Evolutionary conservation across 805 yeast genomes (phyloP), one percentile per base, ranked within the genome.

Genomic region (Yamadazyma sp.): DNA sequence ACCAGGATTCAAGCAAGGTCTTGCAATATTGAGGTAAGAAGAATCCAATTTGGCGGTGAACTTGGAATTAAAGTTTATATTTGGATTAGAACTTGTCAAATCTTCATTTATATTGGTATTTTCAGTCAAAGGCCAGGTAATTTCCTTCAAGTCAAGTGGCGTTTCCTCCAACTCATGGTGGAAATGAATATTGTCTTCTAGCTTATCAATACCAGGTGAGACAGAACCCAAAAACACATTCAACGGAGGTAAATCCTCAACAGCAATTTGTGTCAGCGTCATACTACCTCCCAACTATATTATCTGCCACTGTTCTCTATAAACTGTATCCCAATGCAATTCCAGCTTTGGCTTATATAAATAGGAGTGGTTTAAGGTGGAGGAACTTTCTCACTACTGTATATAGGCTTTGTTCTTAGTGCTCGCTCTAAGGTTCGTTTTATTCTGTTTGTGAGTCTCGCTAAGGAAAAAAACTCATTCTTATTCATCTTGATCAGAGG

Each of bases 141-240:
- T n/a, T 17, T 28, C 31, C 21, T 27, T 20, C 14, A 26, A 19
- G 6, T 23, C 26, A n/a, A n/a, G n/a, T n/a, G n/a, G n/a, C n/a
- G n/a, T n/a, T n/a, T n/a, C n/a, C n/a, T n/a, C n/a, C n/a, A n/a
- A n/a, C 13, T 43, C 48, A 14, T 65, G 45, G 3, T 44, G 32
- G 39, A 54, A 65, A 38, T 60, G 65, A 23, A 55, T 50, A 42
- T 67, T 67, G 18, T 58, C 57, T 18, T 58, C 66, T 21, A 65
- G 45, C 14, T 33, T 31, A 23, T 41, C 41, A 10, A 52, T 50
- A 2, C 70, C 69, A 3, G 73, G 73, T 27, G 64, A 56, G 5
- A 63, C 65, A 4, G 68, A 49, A 30, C 52, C 52, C 18, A 67
- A 51, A 33, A 63, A 67, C 6, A 53, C 53, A 18, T 45, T 39